Evolutionary conservation across 495 filamentous ascomycete species (phyloP).

Genomic region (Lasiosphaeris hirsuta): DNA sequence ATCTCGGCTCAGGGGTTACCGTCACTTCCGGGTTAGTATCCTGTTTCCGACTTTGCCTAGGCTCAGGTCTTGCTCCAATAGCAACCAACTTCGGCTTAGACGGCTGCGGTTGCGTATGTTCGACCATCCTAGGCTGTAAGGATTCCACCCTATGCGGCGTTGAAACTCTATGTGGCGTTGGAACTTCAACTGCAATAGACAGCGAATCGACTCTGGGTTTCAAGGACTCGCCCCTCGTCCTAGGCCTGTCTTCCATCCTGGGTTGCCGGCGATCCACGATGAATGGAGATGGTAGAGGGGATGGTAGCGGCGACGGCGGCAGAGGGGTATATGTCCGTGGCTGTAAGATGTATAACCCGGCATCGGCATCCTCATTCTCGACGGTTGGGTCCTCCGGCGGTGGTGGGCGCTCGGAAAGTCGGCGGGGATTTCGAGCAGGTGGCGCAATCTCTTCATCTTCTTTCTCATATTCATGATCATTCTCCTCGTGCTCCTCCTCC

Average conservation of each 20-base stretch:
- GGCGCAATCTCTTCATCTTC: constrained; percentile 4
- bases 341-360: constrained; percentile 44
- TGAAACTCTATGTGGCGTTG: neutral
- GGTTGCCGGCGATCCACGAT: neutral
- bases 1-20: constrained; percentile 15
- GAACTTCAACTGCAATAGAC: neutral
- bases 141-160: neutral
- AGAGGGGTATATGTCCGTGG: constrained; percentile 53
- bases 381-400: constrained; percentile 12
- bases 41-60: neutral
- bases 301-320: constrained; percentile 46
- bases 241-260: neutral
- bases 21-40: constrained; percentile 1
- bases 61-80: constrained; percentile 18
- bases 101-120: constrained; percentile 11
- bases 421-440: constrained; percentile 30
- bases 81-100: constrained; percentile 25
- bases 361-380: constrained; percentile 29
- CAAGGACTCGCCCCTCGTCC: neutral
- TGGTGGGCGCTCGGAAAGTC: constrained; percentile 25
- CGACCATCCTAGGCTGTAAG: neutral
- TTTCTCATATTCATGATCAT: neutral
- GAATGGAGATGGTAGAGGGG: constrained; percentile 25
- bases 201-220: constrained; percentile 3
- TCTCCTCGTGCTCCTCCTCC: too few species aligned